A percentile compares a stretch with the other conserved stretches of the same genome.
These are phyloP conservation scores for Kluyveromyces aestuarii DNA, from an alignment of 805 yeast genomes.

Conservation along the genomic window DNA sequence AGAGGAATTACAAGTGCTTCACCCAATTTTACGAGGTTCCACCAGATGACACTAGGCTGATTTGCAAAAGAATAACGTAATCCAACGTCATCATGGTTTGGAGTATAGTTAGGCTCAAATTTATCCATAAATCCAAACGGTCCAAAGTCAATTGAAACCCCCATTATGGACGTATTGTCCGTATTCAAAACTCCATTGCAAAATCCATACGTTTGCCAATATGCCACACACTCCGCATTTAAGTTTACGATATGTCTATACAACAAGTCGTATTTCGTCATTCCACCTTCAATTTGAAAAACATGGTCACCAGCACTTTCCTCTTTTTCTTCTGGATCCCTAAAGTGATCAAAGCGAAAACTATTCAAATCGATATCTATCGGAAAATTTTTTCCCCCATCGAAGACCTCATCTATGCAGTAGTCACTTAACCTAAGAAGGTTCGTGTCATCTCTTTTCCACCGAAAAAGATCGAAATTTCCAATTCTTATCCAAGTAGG, in stretches of 20 bases:
- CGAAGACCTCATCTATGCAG: constrained; percentile 55
- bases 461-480: constrained; percentile 72
- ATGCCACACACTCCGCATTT: constrained; percentile 70
- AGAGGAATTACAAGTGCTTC: constrained; percentile 75
- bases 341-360: constrained; percentile 19
- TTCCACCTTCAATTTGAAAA: constrained; percentile 2
- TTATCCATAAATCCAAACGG: constrained; percentile 89
- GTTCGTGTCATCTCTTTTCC: constrained; percentile 60
- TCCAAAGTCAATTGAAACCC: constrained; percentile 86
- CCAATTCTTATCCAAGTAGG: constrained; percentile 85
- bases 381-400: constrained; percentile 28
- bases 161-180: constrained; percentile 85
- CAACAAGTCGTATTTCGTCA: constrained; percentile 55
- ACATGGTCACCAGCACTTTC: constrained; percentile 11
- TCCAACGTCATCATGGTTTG: constrained; percentile 78
- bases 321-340: constrained; percentile 15
- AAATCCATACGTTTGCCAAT: constrained; percentile 89
- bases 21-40: constrained; percentile 81
- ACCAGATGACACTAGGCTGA: constrained; percentile 83
- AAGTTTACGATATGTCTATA: constrained; percentile 61
- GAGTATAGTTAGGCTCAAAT: constrained; percentile 73
- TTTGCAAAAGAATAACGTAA: constrained; percentile 71
- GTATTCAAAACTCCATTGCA: constrained; percentile 91
- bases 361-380: constrained; percentile 13
- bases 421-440: constrained; percentile 59